Percentiles rank a stretch among this genome's conserved stretches.
Evolutionary conservation across 306 rosid genomes (phyloP).

Genomic region (Fragaria iinumae): DNA sequence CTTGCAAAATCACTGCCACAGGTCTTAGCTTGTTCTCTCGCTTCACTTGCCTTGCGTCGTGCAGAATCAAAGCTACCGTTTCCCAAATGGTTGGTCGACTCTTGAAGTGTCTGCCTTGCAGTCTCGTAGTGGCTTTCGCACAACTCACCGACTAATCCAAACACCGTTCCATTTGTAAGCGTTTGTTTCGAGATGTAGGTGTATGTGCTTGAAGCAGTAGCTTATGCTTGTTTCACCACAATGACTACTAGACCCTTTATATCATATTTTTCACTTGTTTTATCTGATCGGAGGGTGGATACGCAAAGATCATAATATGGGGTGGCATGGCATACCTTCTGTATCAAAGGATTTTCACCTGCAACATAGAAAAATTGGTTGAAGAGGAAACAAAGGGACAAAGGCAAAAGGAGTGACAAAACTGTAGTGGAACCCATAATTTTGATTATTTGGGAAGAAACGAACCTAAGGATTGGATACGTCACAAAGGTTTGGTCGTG

Average conservation of each 20-base stretch:
- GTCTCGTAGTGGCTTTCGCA: not conserved
- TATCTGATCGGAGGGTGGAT: no score
- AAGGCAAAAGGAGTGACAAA: no score
- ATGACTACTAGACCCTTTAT: not conserved
- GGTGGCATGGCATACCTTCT: no score
- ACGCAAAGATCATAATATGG: no score
- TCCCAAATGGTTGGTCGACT: not conserved
- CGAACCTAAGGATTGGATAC: no score
- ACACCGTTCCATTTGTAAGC: not conserved
- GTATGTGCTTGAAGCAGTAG: not conserved
- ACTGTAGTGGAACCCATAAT: no score
- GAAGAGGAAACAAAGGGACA: no score
- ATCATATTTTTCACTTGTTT: no score
- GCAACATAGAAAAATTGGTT: no score
- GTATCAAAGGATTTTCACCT: no score
- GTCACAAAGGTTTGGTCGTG: no score
- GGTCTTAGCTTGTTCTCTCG: not conserved
- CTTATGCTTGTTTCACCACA: not conserved
- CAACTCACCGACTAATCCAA: not conserved
- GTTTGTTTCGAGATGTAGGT: not conserved
- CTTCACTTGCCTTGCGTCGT: not conserved
- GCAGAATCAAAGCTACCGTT: not conserved
- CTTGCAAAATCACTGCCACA: not conserved
- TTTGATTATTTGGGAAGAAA: no score
- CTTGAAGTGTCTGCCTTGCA: not conserved